These are phyloP conservation scores for Penicillium cosmopolitanum DNA, from an alignment of 495 filamentous ascomycete genomes.

Conservation along the genomic window DNA sequence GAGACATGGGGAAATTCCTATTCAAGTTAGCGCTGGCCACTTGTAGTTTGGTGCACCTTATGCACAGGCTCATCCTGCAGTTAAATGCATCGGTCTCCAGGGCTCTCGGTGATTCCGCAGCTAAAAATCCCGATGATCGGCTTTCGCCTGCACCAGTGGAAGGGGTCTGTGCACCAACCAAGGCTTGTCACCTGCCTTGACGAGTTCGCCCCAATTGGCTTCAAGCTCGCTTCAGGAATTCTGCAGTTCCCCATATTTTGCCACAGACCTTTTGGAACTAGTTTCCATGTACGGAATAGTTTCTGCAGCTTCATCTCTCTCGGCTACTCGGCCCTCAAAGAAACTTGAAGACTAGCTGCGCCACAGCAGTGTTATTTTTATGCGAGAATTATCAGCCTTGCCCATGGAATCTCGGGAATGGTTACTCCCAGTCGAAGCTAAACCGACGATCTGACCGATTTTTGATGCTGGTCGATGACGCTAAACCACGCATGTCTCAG, in stretches of 20 bases:
- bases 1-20: constrained; percentile 5
- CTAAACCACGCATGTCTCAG: constrained; percentile 17
- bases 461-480: constrained; percentile 13
- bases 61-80: neutral
- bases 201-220: too few species aligned
- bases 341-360: neutral
- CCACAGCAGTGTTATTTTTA: neutral
- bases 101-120: neutral
- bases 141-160: neutral
- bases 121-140: neutral
- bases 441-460: constrained; percentile 18
- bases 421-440: constrained; percentile 6
- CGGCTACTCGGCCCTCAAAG: neutral
- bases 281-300: too few species aligned
- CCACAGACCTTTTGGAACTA: neutral
- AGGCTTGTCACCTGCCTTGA: constrained; percentile 3
- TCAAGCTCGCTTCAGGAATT: neutral
- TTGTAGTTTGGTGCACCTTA: neutral
- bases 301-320: neutral
- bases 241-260: constrained; percentile 2
- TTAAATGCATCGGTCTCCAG: neutral
- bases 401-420: constrained; percentile 1
- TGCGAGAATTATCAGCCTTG: neutral
- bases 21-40: constrained; percentile 2
- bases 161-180: neutral